Percentiles rank a stretch among this genome's conserved stretches.
Evolutionary conservation across 352 stramenopile species (phyloP).

Genomic region (Plasmopara viticola): DNA sequence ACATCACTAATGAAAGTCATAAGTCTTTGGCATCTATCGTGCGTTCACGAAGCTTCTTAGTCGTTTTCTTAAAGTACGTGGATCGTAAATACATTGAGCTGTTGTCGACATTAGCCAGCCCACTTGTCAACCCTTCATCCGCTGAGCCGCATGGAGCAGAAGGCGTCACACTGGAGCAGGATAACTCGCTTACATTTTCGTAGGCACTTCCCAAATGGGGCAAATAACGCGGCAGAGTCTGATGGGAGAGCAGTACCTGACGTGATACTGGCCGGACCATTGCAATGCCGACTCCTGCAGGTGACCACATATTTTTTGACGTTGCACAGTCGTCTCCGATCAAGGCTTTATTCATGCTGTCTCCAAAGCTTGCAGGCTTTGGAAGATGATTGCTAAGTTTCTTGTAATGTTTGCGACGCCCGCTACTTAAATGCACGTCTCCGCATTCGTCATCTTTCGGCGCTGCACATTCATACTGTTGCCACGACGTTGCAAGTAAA

Average conservation of each 20-base stretch:
- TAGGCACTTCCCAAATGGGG: constrained; percentile 28
- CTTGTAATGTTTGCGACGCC: constrained; percentile 34
- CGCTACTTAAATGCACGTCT: constrained; percentile 16
- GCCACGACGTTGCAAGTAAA: constrained; percentile 13
- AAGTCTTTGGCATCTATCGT: constrained; percentile 7
- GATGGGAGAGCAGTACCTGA: constrained; percentile 31
- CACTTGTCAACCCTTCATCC: constrained; percentile 10
- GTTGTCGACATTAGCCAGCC: constrained; percentile 42
- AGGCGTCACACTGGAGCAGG: constrained; percentile 9
- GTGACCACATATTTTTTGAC: constrained; percentile 15
- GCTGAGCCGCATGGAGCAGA: constrained; percentile 10
- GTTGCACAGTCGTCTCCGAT: constrained; percentile 6
- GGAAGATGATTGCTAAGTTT: constrained; percentile 35
- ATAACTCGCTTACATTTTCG: constrained; percentile 21
- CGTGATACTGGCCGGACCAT: constrained; percentile 41
- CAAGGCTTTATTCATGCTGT: constrained; percentile 32
- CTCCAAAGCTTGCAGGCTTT: constrained; percentile 26
- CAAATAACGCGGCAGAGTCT: constrained; percentile 35
- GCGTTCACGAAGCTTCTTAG: constrained; percentile 46
- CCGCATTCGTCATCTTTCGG: constrained; percentile 39
- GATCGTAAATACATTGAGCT: constrained; percentile 44
- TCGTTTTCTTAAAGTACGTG: constrained; percentile 33
- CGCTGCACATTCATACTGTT: constrained; percentile 19
- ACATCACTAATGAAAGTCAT: no score
- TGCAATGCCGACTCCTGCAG: constrained; percentile 20